Evolutionary conservation across 2,329 filamentous ascomycete species (phyloP), one percentile per base, ranked within the genome.

Genomic region (Arthrobotrys iridis): DNA sequence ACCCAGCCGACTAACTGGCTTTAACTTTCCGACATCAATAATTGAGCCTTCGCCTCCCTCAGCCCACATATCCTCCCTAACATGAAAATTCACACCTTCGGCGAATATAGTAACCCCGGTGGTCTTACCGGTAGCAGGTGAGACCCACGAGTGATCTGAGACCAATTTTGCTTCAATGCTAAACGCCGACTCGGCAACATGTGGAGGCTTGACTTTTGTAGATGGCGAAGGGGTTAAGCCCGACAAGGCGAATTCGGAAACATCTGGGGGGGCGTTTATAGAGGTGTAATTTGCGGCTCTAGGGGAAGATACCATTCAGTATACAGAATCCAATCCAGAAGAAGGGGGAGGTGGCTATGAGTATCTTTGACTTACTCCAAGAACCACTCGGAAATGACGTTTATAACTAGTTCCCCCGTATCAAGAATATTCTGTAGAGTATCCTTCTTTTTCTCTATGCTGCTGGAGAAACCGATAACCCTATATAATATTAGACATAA

Each of bases 71-170:
- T 97, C 94, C 81, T 96, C 92, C 62, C 93, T 84, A 1, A 89
- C 93, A 93, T 93, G 97, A 81, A 97, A 97, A 26, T 90, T 86
- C 33, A 91, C 89, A 0, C 93, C 94, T 83, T 97, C 93, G 10
- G 97, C 85, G 33, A 96, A 86, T 1, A 87, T 90, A 77, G 97
- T 80, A 2, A 90, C 89, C 0, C 90, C 88, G 0, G 90, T 90
- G 84, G 89, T 93, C 83, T 89, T 90, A 1, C 91, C 93, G 0
- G 90, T 90, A 1, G 83, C 88, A 0, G 85, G 85, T 60, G 86
- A 86, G 81, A 89, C 92, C 82, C 94, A 96, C 83, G 97, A 93
- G 79, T 89, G 83, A 82, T 85, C 84, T 65, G 89, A 88, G 77
- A 94, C 87, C 48, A 97, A 82, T 82, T 89, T 93, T 33, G 88